These are phyloP conservation scores for Apiospora pterosperma DNA, from an alignment of 2,329 filamentous ascomycete genomes.

Conservation along the genomic window DNA sequence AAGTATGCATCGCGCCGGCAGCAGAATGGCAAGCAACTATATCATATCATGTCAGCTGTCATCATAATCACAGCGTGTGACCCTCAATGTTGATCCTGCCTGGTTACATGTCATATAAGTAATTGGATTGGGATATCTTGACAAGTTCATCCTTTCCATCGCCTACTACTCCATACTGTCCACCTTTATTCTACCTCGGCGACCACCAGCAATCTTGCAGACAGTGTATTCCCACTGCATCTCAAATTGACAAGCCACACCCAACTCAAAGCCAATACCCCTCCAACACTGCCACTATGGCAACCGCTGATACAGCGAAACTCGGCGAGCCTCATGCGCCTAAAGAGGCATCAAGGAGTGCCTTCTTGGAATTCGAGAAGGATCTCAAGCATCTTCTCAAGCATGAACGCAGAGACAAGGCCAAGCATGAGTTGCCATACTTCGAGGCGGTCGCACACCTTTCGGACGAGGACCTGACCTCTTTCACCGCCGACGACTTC, in stretches of 20 bases:
- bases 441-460: constrained; percentile 45
- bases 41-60: too few species aligned
- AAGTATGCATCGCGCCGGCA: not conserved
- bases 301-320: constrained; percentile 50
- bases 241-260: too few species aligned
- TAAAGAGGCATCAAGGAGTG: constrained; percentile 47
- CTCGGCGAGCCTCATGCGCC: constrained; percentile 45
- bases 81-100: not conserved
- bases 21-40: too few species aligned
- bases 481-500: constrained; percentile 37
- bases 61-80: not conserved
- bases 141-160: not conserved
- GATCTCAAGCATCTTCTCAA: constrained; percentile 51
- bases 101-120: not conserved
- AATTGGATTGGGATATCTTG: not conserved
- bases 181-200: not conserved
- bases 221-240: too few species aligned
- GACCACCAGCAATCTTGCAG: not conserved
- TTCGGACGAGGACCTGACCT: constrained; percentile 34
- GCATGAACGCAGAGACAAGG: constrained; percentile 25
- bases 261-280: not conserved
- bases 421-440: constrained; percentile 53
- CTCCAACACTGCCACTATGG: constrained; percentile 27
- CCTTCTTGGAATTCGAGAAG: constrained; percentile 44
- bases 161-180: not conserved